Evolutionary conservation across 805 yeast genomes (phyloP).

Genomic region (Candida ipomoeae): DNA sequence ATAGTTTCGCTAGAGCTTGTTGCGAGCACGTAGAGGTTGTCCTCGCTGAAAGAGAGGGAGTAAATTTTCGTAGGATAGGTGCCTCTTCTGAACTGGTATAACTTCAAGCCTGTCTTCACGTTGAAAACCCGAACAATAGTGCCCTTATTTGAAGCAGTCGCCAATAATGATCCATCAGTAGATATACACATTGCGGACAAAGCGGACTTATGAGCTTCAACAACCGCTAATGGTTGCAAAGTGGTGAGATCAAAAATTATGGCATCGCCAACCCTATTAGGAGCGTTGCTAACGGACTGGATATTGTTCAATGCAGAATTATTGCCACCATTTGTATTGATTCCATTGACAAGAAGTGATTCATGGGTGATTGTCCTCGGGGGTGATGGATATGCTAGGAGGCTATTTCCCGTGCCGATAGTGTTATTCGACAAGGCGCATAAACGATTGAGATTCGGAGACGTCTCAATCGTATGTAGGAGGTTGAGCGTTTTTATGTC

Average conservation of each 20-base stretch:
- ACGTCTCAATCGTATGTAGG: conserved; percentile 43
- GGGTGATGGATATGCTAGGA: conserved; percentile 72
- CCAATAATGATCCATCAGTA: conserved; percentile 71
- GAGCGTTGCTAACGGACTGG: conserved; percentile 37
- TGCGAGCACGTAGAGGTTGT: conserved; percentile 70
- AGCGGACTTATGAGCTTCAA: conserved; percentile 82
- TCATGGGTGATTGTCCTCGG: conserved; percentile 52
- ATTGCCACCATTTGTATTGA: conserved; percentile 38
- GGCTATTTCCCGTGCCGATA: conserved; percentile 39
- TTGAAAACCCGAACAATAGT: conserved; percentile 82
- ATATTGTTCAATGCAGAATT: conserved; percentile 38
- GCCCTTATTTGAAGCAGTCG: conserved; percentile 88
- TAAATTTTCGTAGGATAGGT: conserved; percentile 78
- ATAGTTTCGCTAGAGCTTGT: conserved; percentile 88
- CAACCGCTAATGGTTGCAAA: conserved; percentile 70
- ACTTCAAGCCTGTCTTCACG: conserved; percentile 56
- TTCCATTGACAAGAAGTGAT: conserved; percentile 37
- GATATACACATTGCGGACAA: conserved; percentile 66
- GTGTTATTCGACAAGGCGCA: conserved; percentile 52
- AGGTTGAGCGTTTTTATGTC: conserved; percentile 39
- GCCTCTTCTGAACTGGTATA: conserved; percentile 78
- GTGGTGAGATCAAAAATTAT: conserved; percentile 74
- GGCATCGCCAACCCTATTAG: conserved; percentile 60
- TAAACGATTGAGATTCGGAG: conserved; percentile 47
- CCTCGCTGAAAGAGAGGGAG: conserved; percentile 69